Percentiles rank a stretch among this genome's conserved stretches.
These are phyloP conservation scores for Sorghum bicolor DNA, from an alignment of 176 grass and related monocot species.

Conservation along the genomic window Sorghum_bicolor_NCBIv3 NC_012873.2:4540501-4541000, in stretches of 20 bases:
- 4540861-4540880: neutral
- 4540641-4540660: too few relatives aligned
- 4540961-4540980: neutral
- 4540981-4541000: neutral
- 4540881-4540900: neutral
- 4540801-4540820: neutral
- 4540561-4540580: too few relatives aligned
- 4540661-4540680: too few relatives aligned
- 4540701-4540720: neutral
- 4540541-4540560: too few relatives aligned
- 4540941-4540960: neutral
- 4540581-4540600: too few relatives aligned
- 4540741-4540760: neutral
- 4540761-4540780: neutral
- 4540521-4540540: too few relatives aligned
- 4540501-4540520: too few relatives aligned
- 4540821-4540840: neutral
- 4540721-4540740: neutral
- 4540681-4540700: neutral
- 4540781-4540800: too few relatives aligned
- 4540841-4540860: constrained; percentile 6
- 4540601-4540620: too few relatives aligned
- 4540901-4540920: neutral
- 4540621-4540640: too few relatives aligned
- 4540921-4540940: neutral